Percentiles rank a stretch among this genome's conserved stretches.
Conservation (phyloP, 768 basidiomycete genomes). For the Amanita exitialis region DNA sequence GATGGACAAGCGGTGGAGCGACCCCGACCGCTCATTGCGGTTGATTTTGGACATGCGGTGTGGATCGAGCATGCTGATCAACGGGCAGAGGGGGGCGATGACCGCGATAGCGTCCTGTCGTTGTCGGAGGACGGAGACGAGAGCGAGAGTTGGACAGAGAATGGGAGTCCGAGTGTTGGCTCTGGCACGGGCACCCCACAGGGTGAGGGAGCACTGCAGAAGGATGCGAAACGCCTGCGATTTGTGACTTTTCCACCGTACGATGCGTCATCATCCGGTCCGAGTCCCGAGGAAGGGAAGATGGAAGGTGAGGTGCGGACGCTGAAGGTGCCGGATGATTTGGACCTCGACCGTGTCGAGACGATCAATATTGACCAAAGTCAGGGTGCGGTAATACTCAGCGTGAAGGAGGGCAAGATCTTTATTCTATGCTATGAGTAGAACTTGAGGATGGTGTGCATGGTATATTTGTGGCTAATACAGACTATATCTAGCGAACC, state of each 20-base stretch:
- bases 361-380: conserved; percentile 74
- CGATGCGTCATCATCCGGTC: background rate
- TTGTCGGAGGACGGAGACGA: conserved; percentile 19
- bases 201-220: background rate
- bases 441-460: background rate
- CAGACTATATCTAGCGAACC: background rate
- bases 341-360: conserved; percentile 57
- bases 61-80: conserved; percentile 55
- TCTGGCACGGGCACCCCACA: background rate
- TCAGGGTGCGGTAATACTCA: conserved; percentile 64
- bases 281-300: background rate
- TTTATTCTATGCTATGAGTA: conserved; percentile 64
- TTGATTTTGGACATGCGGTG: conserved; percentile 83
- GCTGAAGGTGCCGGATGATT: conserved; percentile 51
- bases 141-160: conserved; percentile 5
- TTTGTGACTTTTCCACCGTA: conserved; percentile 5
- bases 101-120: conserved; percentile 3
- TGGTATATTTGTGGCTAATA: background rate
- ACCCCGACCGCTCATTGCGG: conserved; percentile 64
- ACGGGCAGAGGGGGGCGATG: background rate
- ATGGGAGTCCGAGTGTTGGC: background rate
- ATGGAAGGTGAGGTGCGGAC: conserved; percentile 43
- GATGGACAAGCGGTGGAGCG: conserved; percentile 30
- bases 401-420: conserved; percentile 57
- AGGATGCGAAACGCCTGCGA: conserved; percentile 1